Evolutionary conservation across 768 basidiomycete species (phyloP).

Genomic region (Mycena metata): DNA sequence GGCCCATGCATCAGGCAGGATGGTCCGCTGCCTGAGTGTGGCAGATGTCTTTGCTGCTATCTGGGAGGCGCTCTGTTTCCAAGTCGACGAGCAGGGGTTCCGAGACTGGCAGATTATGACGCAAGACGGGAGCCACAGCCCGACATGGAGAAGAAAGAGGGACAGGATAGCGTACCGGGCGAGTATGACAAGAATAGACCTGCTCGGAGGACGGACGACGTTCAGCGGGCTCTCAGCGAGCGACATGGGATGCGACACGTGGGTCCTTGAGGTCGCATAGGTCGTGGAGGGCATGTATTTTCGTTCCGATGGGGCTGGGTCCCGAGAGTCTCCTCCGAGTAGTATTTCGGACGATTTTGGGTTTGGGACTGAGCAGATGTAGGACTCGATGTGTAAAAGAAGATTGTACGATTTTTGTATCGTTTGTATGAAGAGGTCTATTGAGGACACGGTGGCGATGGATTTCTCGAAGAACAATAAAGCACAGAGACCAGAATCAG

Average conservation of each 20-base stretch:
- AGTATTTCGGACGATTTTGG: no score
- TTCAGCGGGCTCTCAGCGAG: slow-evolving; percentile 29
- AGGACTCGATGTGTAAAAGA: no score
- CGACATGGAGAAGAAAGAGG: background rate
- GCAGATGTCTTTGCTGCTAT: slow-evolving; percentile 32
- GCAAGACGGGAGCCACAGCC: background rate
- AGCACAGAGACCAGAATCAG: no score
- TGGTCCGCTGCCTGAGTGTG: slow-evolving; percentile 27
- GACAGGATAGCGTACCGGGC: background rate
- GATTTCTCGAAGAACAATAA: no score
- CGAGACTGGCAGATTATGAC: slow-evolving; percentile 10
- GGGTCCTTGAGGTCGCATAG: slow-evolving; percentile 24
- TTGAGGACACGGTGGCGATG: no score
- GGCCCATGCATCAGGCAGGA: slow-evolving; percentile 32
- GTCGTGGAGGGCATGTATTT: no score
- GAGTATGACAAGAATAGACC: slow-evolving; percentile 33
- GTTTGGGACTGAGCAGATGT: no score
- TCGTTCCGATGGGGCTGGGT: no score
- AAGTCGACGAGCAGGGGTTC: slow-evolving; percentile 20
- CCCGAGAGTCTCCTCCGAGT: no score
- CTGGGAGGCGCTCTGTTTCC: slow-evolving; percentile 12
- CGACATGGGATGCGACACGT: slow-evolving; percentile 29
- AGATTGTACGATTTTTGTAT: no score
- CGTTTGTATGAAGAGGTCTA: no score
- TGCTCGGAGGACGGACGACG: slow-evolving; percentile 28